Evolutionary conservation across 768 basidiomycete genomes (phyloP), one percentile per base, ranked within the genome.

Genomic region (Cystobasidium ongulense): DNA sequence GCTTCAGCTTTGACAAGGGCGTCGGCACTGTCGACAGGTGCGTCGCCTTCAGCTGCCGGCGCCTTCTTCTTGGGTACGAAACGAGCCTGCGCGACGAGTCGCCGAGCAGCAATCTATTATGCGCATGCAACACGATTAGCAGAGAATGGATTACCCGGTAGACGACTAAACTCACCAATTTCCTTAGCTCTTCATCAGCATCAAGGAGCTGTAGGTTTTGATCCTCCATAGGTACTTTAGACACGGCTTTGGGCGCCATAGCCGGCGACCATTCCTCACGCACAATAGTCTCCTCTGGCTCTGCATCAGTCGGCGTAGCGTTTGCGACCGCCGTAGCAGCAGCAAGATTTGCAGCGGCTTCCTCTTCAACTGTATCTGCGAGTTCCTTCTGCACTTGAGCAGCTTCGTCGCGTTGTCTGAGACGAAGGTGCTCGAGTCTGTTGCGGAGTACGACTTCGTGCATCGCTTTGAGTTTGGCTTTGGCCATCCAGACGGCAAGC

Each of bases 391-490:
- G 92, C 0, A 93, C 92, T 77, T 90, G 90, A 61, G 94, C 81
- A 1, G 96, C 96, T 81, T 98, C 96, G 78, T 98, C 95, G 73
- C 96, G 86, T 82, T 99, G 96, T 64, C 89, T 87, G 81, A 93
- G 93, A 68, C 96, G 90, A 63, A 99, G 87, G 78, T 98, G 93
- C 79, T 98, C 96, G 17, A 99, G 84, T 52, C 96, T 87, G 80
- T 99, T 99, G 72, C 91, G 88, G 65, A 99, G 91, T 13, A 98
- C 94, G 33, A 98, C 90, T 83, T 98, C 93, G 79, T 99, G 96
- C 65, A 98, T 84, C 77, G 85, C 86, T 80, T 91, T 91, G 46
- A 99, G 85, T 79, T 94, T 96, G 7, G 92, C 89, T 92, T 97
- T 97, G 25, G 96, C 90, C 82, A 98, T 98, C 89, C 91, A 96